These are phyloP conservation scores for Trifolium pratense DNA, from an alignment of 306 rosid species.

Conservation along the genomic window DNA sequence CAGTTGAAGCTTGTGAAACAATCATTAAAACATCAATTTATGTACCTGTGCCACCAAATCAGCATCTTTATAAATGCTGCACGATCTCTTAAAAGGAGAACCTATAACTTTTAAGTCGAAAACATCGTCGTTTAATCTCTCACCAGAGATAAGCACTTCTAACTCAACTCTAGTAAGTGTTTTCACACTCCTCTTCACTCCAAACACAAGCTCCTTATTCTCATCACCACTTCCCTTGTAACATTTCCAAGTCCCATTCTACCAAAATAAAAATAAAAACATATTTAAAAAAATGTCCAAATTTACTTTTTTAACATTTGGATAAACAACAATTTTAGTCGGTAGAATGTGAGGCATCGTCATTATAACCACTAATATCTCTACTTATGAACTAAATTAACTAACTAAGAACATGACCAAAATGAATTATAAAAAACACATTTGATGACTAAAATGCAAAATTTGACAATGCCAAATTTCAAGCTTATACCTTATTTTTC, in stretches of 20 bases:
- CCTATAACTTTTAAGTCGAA: constrained; percentile 68
- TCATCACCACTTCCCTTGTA: constrained; percentile 55
- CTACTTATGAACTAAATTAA: too few relatives aligned
- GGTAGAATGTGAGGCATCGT: neutral
- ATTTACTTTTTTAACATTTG: too few relatives aligned
- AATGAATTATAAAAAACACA: too few relatives aligned
- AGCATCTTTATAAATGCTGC: constrained; percentile 61
- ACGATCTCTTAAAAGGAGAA: constrained; percentile 68
- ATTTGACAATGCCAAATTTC: too few relatives aligned
- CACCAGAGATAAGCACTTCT: constrained; percentile 57
- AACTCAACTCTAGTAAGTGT: constrained; percentile 64
- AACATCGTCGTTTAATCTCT: constrained; percentile 40
- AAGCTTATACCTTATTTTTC: too few relatives aligned
- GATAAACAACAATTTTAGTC: neutral
- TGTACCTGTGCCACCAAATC: constrained; percentile 83
- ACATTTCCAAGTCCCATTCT: constrained; percentile 83
- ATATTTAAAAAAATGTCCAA: neutral
- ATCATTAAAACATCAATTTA: neutral
- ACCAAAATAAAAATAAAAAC: constrained; percentile 19
- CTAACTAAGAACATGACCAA: too few relatives aligned
- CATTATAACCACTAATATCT: neutral
- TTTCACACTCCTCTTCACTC: constrained; percentile 59
- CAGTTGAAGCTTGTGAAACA: neutral
- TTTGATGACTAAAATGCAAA: too few relatives aligned
- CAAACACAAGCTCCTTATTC: constrained; percentile 52